Percentiles rank a stretch among this genome's conserved stretches.
Evolutionary conservation across 2,329 filamentous ascomycete genomes (phyloP).

Genomic region (Alternaria consortialis): DNA sequence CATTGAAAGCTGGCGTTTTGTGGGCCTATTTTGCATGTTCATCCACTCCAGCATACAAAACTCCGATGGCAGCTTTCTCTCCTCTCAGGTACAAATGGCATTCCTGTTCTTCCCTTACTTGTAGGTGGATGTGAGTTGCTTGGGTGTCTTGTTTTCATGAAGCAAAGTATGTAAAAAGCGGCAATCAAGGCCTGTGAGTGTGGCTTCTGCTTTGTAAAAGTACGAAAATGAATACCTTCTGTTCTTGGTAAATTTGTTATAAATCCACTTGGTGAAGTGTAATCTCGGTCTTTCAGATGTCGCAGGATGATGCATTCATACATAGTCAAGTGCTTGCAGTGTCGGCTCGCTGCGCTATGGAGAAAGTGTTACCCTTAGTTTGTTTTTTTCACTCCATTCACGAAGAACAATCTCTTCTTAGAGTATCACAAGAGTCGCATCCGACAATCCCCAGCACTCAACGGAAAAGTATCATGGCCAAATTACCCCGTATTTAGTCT

Average conservation of each 20-base stretch:
- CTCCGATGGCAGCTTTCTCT: conserved; percentile 19
- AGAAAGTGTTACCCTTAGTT: background rate
- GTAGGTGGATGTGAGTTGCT: conserved; percentile 9
- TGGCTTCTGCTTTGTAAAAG: conserved; percentile 31
- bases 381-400: background rate
- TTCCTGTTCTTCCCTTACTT: conserved; percentile 27
- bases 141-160: conserved; percentile 5
- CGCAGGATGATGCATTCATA: background rate
- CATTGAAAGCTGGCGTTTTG: conserved; percentile 43
- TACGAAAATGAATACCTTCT: conserved; percentile 28
- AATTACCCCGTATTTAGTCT: too few relatives aligned
- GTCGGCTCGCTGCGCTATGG: background rate
- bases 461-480: background rate
- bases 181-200: conserved; percentile 5
- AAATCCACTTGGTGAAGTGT: background rate
- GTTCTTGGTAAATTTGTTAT: background rate
- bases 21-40: conserved; percentile 35
- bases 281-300: background rate
- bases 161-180: conserved; percentile 26
- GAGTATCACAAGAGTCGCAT: background rate
- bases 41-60: conserved; percentile 19
- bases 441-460: background rate
- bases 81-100: conserved; percentile 42
- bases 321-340: background rate
- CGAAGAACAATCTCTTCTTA: background rate